Conservation (phyloP, 257 asterid species). For the Jacaranda copaia region DNA sequence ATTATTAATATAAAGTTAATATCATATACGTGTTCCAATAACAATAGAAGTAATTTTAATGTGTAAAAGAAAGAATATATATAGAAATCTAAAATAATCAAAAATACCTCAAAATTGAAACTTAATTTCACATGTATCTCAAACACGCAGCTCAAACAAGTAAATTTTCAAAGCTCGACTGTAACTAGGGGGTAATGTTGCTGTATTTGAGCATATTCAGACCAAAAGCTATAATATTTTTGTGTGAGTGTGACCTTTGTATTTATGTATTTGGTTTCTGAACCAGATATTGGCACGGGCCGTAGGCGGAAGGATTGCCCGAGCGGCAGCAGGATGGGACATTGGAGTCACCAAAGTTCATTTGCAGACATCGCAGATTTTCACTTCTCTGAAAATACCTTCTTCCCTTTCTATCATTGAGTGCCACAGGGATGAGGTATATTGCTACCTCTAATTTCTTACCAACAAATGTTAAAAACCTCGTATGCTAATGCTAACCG, state of each 20-base stretch:
- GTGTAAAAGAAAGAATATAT: too few relatives aligned
- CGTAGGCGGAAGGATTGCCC: slow-evolving; percentile 66
- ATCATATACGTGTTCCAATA: too few relatives aligned
- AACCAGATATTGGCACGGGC: slow-evolving; percentile 70
- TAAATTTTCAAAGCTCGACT: too few relatives aligned
- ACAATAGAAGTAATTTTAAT: too few relatives aligned
- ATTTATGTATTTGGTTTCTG: background rate
- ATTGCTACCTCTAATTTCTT: background rate
- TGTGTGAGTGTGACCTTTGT: background rate
- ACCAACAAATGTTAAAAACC: slow-evolving; percentile 30
- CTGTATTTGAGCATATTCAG: too few relatives aligned
- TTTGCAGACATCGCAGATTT: slow-evolving; percentile 50
- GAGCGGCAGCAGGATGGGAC: slow-evolving; percentile 76
- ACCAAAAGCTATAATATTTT: background rate
- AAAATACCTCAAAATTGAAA: too few relatives aligned
- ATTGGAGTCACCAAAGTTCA: slow-evolving; percentile 62
- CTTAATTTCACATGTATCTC: too few relatives aligned
- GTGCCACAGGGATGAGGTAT: slow-evolving; percentile 83
- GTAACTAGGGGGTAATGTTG: too few relatives aligned
- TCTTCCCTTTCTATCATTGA: slow-evolving; percentile 58
- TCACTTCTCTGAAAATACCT: slow-evolving; percentile 58
- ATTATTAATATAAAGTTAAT: too few relatives aligned
- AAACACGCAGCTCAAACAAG: too few relatives aligned
- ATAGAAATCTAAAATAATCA: too few relatives aligned
- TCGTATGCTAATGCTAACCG: background rate